These are phyloP conservation scores for Tephrocybe sp. DNA, from an alignment of 768 basidiomycete species.

Conservation along the genomic window DNA sequence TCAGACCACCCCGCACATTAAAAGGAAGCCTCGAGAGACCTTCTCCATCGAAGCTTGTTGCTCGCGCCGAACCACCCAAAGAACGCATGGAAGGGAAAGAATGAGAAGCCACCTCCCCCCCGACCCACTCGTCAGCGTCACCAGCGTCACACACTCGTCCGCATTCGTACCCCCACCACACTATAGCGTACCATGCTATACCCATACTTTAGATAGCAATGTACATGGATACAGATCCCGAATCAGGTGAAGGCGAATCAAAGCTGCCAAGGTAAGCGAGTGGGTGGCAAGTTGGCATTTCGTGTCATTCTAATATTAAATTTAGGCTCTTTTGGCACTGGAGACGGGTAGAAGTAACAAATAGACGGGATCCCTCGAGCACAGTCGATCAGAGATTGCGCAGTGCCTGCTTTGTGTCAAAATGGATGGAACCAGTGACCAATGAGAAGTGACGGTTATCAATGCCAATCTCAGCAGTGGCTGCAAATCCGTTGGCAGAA, in stretches of 20 bases:
- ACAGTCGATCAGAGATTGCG: background rate
- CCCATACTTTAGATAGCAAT: slow-evolving; percentile 5
- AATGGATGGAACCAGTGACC: background rate
- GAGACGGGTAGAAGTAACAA: background rate
- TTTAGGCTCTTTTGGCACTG: slow-evolving; percentile 4
- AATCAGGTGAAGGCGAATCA: slow-evolving; percentile 10
- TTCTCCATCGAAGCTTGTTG: slow-evolving; percentile 6
- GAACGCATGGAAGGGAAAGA: slow-evolving; percentile 7
- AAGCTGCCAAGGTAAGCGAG: slow-evolving; percentile 5
- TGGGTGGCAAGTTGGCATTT: slow-evolving; percentile 10
- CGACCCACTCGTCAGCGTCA: slow-evolving; percentile 8
- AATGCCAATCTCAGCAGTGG: background rate
- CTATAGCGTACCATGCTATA: background rate
- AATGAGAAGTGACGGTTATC: background rate
- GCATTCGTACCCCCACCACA: background rate
- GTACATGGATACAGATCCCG: slow-evolving; percentile 9
- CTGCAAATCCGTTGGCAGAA: slow-evolving; percentile 4
- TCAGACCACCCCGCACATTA: background rate
- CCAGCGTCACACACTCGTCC: background rate
- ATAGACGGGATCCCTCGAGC: background rate
- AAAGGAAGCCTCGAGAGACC: background rate
- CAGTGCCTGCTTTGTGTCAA: slow-evolving; percentile 3
- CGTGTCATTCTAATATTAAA: slow-evolving; percentile 10
- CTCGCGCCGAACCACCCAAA: slow-evolving; percentile 4
- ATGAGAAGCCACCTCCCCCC: background rate